Conservation (phyloP, 139 green algal species). For the Chlorella sp. region DNA sequence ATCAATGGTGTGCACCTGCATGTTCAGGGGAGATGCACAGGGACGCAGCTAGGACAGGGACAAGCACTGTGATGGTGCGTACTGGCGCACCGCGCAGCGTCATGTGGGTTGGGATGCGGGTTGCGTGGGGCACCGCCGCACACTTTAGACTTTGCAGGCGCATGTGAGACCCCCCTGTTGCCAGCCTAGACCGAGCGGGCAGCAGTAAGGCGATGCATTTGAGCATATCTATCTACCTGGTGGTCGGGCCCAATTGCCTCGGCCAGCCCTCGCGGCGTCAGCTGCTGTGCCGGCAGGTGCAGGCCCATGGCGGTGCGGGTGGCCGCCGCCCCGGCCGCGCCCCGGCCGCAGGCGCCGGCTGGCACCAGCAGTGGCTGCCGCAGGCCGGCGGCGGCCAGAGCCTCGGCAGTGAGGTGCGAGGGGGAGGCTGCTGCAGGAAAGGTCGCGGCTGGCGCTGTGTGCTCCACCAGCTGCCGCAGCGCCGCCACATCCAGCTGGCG, state of each 20-base stretch:
- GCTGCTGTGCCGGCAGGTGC: conserved; percentile 22
- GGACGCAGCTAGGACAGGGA: no score
- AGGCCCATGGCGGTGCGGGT: conserved; percentile 41
- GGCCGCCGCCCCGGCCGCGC: not conserved
- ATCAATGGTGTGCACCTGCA: conserved; percentile 54
- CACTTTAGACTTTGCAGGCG: no score
- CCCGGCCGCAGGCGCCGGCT: not conserved
- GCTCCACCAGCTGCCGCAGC: not conserved
- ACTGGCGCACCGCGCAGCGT: no score
- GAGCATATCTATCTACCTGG: not conserved
- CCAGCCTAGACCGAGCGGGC: no score
- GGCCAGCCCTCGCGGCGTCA: conserved; percentile 10
- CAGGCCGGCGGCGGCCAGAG: conserved; percentile 5
- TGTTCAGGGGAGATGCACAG: no score
- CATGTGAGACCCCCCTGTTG: no score
- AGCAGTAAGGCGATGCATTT: no score
- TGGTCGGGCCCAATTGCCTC: conserved; percentile 9
- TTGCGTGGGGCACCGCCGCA: no score
- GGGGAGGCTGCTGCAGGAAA: not conserved
- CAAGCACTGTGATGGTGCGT: no score
- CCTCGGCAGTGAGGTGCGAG: not conserved
- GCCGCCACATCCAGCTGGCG: conserved; percentile 6
- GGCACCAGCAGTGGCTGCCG: conserved; percentile 21
- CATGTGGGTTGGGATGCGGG: no score
- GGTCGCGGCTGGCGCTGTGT: not conserved